Conservation (phyloP, 129 eudicot species). For the Flaveria sonorensis region DNA sequence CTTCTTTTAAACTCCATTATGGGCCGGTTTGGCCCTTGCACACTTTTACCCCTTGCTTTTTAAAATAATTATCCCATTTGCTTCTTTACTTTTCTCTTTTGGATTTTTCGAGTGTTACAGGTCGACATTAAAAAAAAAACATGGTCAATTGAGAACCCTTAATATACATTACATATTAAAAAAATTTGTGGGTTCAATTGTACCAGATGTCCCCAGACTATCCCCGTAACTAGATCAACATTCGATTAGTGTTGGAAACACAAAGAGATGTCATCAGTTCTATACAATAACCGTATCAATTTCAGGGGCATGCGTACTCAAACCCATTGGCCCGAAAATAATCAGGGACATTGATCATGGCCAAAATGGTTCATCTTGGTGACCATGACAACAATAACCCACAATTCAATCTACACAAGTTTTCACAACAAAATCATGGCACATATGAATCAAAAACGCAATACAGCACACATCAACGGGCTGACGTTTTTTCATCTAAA, state of each 20-base stretch:
- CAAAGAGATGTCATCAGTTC: constrained; percentile 6
- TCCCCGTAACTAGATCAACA: background rate
- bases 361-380: constrained; percentile 32
- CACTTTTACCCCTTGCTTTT: no score
- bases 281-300: constrained; percentile 29
- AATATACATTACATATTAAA: no score
- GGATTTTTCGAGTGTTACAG: no score
- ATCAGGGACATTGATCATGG: constrained; percentile 20
- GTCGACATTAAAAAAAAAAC: no score
- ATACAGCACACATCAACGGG: background rate
- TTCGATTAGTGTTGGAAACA: constrained; percentile 14
- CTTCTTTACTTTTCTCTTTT: no score
- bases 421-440: constrained; percentile 34
- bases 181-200: no score
- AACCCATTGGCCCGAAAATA: constrained; percentile 27
- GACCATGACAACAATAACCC: constrained; percentile 19
- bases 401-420: constrained; percentile 17
- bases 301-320: constrained; percentile 27
- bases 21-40: no score
- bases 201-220: no score
- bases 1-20: no score
- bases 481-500: constrained; percentile 35
- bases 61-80: no score
- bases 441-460: background rate
- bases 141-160: no score